Evolutionary conservation across 768 basidiomycete genomes (phyloP), one percentile per base, ranked within the genome.

Genomic region (Leccinum arenicola): DNA sequence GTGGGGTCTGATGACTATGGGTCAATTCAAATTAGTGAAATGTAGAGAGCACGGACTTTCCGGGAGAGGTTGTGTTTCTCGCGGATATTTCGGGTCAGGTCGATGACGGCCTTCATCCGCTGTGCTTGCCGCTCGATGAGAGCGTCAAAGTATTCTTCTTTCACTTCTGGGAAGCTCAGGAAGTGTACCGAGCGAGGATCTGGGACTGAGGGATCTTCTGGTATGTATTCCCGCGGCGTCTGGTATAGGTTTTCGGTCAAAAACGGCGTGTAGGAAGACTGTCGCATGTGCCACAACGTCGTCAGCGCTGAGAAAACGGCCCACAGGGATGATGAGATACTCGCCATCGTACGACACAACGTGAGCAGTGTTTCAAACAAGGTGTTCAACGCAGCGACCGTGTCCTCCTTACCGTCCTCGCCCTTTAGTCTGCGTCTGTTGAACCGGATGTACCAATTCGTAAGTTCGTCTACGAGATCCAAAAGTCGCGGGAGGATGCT

Each of bases 391-490:
- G 96, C 97, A 19, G 87, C 76, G 15, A 85, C 70, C 8, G 95
- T 95, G 67, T 98, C 96, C 62, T 93, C 91, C 57, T 82, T 80
- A 3, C 96, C 91, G 66, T 93, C 89, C 73, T 96, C 92, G 49
- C 97, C 97, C 81, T 99, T 99, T 60, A 99, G 78, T 15, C 97
- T 84, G 64, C 88, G 89, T 48, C 97, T 87, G 76, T 99, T 99
- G 79, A 98, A 98, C 51, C 97, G 93, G 70, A 99, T 98, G 76
- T 99, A 99, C 95, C 95, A 98, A 72, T 99, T 99, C 21, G 97
- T 99, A 59, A 98, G 81, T 73, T 98, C 97, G 64, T 96, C 93
- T 31, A 99, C 83, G 58, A 99, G 86, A 63, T 91, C 89, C 59
- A 98, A 79, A 45, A 98, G 79, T 35, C 93, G 86, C n/a, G 95